Base-by-base conservation (phyloP, 2,329 filamentous ascomycete genomes). In the Orbilia quercus region DNA sequence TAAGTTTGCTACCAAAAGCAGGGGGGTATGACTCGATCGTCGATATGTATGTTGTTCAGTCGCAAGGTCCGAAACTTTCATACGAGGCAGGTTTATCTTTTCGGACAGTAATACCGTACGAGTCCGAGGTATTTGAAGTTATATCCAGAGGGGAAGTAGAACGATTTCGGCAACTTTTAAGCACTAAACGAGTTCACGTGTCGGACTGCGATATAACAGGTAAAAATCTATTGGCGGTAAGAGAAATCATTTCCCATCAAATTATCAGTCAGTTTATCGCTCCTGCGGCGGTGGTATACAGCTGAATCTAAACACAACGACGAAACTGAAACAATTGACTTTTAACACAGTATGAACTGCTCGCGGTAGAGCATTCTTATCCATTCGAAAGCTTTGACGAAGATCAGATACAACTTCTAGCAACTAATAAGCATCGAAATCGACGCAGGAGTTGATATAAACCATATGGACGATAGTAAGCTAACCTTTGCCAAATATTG, bases 401-500 rank as follows among this genome's bases (percentile, higher is more conserved):
- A n/a, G n/a, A n/a, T n/a, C n/a, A n/a, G n/a, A n/a, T n/a, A n/a
- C n/a, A n/a, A n/a, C n/a, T n/a, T n/a, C n/a, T n/a, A n/a, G n/a
- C n/a, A n/a, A 66, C 50, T 12, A 18, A 40, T 2, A 20, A 58
- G 14, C 57, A 31, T 36, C 48, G 57, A 0, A 22, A 58, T 1
- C 2, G 2, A 1, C 7, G 31, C 6, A n/a, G 53, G 53, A 2
- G n/a, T 34, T 9, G 63, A 67, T 38, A 23, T 67, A 7, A 67
- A 50, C 22, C 53, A 67, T n/a, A 12, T 67, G n/a, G 53, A 59
- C 11, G 14, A 53, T 14, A 1, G 63, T 67, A 67, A 22, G 62
- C 28, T 31, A 16, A 42, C 12, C 58, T n/a, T n/a, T n/a, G n/a
- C n/a, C n/a, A n/a, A n/a, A n/a, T n/a, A n/a, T n/a, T n/a, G n/a